Base-by-base conservation (phyloP, 768 basidiomycete genomes). In the Tylopilus felleus region DNA sequence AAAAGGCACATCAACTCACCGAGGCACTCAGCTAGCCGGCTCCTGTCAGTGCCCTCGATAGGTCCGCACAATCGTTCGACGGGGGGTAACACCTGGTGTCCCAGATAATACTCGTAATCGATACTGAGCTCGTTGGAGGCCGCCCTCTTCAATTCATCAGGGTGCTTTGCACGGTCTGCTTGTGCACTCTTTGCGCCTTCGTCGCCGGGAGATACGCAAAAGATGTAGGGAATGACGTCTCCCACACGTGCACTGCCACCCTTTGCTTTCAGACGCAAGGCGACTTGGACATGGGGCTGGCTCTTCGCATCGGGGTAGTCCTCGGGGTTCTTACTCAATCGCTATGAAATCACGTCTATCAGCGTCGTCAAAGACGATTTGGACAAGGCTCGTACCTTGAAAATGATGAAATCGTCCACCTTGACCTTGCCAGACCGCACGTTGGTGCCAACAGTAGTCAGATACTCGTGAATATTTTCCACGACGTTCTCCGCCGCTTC, bases 241-340 rank as follows among this genome's bases (percentile, higher is more conserved):
- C 97, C 95, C 1, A 78, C 80, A 29, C 86, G 85, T 0, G 93
- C 90, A 12, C 82, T 83, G 7, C 81, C 84, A 29, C 94, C 93
- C 58, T 82, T 88, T 5, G 83, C 77, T 72, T 94, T 95, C 86
- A 96, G 82, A 36, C 90, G 80, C 46, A 97, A 74, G 0, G 95
- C 96, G 17, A 99, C 97, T 64, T 97, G 94, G 1, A 98, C 96
- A 64, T 99, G 97, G 2, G 97, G 97, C 62, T 95, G 95, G 36
- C 78, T 85, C 72, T 98, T 98, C 8, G 84, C 89, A 66, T 98
- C 96, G 0, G 96, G 95, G 66, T 98, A 99, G 63, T 97, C 95
- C 62, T 96, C 90, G 0, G 96, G 96, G 57, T 92, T 92, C 75
- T 98, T 98, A 14, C 97, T 92, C 51, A 99, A 77, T 51, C 97